phyloP scores from a whole-genome alignment of 345 rosid genomes.

The Gossypium anomalum region DNA sequence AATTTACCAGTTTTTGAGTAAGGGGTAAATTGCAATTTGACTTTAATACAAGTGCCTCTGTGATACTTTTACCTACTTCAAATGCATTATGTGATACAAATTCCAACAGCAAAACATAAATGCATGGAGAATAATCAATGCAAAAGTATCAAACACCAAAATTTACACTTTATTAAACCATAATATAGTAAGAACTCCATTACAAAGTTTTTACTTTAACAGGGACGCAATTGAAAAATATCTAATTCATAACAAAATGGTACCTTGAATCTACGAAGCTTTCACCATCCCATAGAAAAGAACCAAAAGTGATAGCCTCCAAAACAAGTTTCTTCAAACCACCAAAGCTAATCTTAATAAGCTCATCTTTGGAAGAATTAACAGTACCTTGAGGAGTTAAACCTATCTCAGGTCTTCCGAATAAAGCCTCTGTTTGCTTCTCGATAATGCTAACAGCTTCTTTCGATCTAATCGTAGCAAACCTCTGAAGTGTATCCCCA shows the following conservation, averaged over 20 bases:
- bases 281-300: constrained; percentile 98
- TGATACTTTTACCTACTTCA: background rate
- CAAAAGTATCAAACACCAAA: background rate
- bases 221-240: constrained; percentile 5
- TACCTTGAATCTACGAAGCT: constrained; percentile 92
- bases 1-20: no score
- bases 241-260: constrained; percentile 67
- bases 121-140: constrained; percentile 14
- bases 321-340: constrained; percentile 86
- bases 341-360: constrained; percentile 74
- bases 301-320: constrained; percentile 96
- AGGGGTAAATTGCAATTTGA: no score
- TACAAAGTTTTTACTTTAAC: background rate
- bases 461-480: constrained; percentile 89
- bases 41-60: no score
- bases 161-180: constrained; percentile 14
- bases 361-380: constrained; percentile 72
- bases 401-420: constrained; percentile 80
- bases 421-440: constrained; percentile 96
- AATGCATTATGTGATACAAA: background rate
- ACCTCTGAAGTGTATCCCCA: constrained; percentile 84
- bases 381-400: constrained; percentile 62
- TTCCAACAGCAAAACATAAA: constrained; percentile 7
- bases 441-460: constrained; percentile 86
- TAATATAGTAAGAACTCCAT: constrained; percentile 12